phyloP scores from a whole-genome alignment of 108 stramenopile species.

The Skeletonema potamos region DNA sequence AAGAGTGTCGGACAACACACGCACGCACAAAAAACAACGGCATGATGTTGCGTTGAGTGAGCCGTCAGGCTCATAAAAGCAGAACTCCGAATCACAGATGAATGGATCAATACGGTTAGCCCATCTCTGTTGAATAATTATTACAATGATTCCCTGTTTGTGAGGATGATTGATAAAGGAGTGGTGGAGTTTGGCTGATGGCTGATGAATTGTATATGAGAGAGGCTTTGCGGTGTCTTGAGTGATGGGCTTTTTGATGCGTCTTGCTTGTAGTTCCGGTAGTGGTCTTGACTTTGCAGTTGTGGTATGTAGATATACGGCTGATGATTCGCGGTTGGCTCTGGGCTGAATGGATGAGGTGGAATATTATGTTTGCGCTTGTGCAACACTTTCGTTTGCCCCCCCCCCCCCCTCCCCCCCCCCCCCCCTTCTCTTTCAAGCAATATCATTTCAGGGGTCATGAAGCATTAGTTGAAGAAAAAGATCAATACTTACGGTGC shows the following conservation, averaged over 20 bases:
- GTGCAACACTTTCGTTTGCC: not conserved
- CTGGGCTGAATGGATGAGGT: not conserved
- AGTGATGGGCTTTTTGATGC: not conserved
- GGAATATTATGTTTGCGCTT: not conserved
- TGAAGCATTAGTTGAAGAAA: not conserved
- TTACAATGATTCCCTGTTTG: not conserved
- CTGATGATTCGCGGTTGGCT: not conserved
- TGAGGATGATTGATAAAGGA: not conserved
- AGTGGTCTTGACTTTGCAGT: not conserved
- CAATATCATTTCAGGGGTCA: not conserved
- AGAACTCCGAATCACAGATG: no score
- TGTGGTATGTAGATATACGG: not conserved
- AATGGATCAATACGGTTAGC: not conserved
- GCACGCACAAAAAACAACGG: no score
- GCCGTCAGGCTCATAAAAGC: no score
- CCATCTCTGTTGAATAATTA: not conserved
- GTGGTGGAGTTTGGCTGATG: not conserved
- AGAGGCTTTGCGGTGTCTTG: not conserved
- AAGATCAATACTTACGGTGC: not conserved
- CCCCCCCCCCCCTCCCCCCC: not conserved
- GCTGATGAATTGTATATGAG: not conserved
- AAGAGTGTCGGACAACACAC: no score
- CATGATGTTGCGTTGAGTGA: no score
- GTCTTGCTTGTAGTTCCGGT: not conserved
- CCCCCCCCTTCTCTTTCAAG: not conserved